These are phyloP conservation scores for Didymella segeticola DNA, from an alignment of 2,329 filamentous ascomycete genomes.

Conservation along the genomic window DNA sequence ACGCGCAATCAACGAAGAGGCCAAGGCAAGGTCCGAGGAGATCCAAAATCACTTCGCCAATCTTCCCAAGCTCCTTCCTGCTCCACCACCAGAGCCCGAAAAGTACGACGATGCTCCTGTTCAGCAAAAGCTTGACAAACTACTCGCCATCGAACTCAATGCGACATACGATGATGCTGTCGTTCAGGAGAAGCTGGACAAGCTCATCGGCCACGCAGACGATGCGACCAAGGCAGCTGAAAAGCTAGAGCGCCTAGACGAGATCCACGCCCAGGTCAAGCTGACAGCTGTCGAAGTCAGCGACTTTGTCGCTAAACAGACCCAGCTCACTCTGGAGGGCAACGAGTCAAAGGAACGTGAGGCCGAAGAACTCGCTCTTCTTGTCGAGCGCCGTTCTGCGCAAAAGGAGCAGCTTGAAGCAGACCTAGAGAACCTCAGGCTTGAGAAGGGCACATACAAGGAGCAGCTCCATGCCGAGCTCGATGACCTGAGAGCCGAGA, in stretches of 20 bases:
- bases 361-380: conserved; percentile 78
- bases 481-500: conserved; percentile 53
- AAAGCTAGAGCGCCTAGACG: conserved; percentile 82
- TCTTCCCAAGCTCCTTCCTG: conserved; percentile 54
- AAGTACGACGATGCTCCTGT: conserved; percentile 64
- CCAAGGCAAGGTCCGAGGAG: conserved; percentile 52
- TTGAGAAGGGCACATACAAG: conserved; percentile 66
- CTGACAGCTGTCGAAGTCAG: conserved; percentile 84
- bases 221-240: conserved; percentile 72
- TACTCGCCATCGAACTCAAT: conserved; percentile 57
- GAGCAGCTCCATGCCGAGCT: conserved; percentile 62
- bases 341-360: conserved; percentile 80
- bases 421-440: conserved; percentile 54
- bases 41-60: conserved; percentile 50
- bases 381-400: conserved; percentile 76
- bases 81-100: conserved; percentile 46
- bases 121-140: conserved; percentile 62
- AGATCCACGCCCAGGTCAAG: conserved; percentile 87
- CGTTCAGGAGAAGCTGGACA: conserved; percentile 63
- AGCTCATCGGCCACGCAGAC: conserved; percentile 64
- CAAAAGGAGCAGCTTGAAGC: conserved; percentile 67
- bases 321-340: conserved; percentile 75
- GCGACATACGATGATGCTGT: conserved; percentile 52
- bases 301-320: conserved; percentile 79
- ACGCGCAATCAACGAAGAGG: conserved; percentile 52